Conservation (phyloP, 352 stramenopile species). For the Globisporangium okanoganense region DNA sequence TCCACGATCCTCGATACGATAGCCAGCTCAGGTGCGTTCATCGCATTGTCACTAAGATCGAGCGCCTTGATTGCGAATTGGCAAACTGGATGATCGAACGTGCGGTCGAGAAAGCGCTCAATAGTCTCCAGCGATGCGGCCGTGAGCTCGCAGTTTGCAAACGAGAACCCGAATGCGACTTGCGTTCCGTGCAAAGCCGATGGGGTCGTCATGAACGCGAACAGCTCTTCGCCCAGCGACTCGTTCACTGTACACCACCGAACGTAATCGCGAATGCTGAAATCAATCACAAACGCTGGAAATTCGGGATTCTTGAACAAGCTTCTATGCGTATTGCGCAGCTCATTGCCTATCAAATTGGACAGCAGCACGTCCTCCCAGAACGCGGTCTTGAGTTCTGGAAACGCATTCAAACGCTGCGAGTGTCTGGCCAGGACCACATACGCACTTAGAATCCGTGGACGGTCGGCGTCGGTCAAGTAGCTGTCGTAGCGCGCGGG, state of each 20-base stretch:
- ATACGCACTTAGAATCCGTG: neutral
- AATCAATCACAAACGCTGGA: conserved; percentile 2
- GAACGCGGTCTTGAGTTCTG: conserved; percentile 9
- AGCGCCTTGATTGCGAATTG: neutral
- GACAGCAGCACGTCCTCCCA: conserved; percentile 9
- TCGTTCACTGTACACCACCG: neutral
- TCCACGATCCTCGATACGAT: conserved; percentile 10
- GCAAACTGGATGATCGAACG: neutral
- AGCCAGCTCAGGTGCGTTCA: neutral
- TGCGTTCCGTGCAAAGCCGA: neutral
- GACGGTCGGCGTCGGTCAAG: neutral
- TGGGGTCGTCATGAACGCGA: neutral
- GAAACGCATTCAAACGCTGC: conserved; percentile 1
- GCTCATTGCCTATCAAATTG: neutral
- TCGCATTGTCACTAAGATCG: conserved; percentile 1
- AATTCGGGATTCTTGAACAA: neutral
- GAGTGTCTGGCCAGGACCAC: neutral
- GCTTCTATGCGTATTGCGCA: neutral
- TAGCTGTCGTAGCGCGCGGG: neutral
- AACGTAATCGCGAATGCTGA: neutral
- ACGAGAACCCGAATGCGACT: neutral
- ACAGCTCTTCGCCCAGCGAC: neutral
- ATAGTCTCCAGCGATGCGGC: neutral
- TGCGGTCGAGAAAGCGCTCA: conserved; percentile 6
- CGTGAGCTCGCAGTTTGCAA: neutral